Evolutionary conservation across 148 eudicot genomes (phyloP), one percentile per base, ranked within the genome.

Genomic region (Camellia japonica): DNA sequence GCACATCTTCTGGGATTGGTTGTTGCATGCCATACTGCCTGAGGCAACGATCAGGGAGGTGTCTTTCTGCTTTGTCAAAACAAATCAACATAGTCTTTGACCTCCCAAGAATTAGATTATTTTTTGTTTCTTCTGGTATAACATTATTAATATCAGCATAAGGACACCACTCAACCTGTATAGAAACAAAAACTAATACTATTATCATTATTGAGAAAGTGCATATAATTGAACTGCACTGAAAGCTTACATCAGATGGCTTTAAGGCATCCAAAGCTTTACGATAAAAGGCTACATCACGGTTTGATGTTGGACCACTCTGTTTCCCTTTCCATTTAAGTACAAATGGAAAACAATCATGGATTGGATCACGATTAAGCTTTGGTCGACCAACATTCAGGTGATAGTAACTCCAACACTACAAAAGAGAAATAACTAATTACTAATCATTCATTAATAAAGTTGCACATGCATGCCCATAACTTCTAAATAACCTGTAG

Each of bases 381-480:
- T 85, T 96, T 75, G 97, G 99, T 67, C 99, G 94, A 70, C 99
- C 99, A 74, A 96, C 88, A 86, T 86, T 94, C 84, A 96, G 88
- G 84, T 92, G 99, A 85, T 90, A 91, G 87, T 92, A 96, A 89
- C 99, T 96, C 99, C 99, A 96, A 82, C 99, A 94, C 99, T 96
- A 79, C 87, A 82, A 79, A 78, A 70, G 52, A 46, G 9, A 63
- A 85, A 66, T 7, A 62, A 51, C 49, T 13, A 74, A 74, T 65
- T 46, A 62, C 59, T 16, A 73, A 68, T 79, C 68, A 86, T 30
- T 30, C 30, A 77, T 51, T 52, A 66, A 77, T 42, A 5, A 16
- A 68, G 63, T 30, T 23, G 12, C 16, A 73, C 7, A 56, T 11
- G 54, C 52, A 43, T 52, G 66, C 44, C 69, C 54, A 30, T 30